Percentiles rank a stretch among this genome's conserved stretches.
phyloP scores from a whole-genome alignment of 495 filamentous ascomycete species.

The Niebla homalea region DNA sequence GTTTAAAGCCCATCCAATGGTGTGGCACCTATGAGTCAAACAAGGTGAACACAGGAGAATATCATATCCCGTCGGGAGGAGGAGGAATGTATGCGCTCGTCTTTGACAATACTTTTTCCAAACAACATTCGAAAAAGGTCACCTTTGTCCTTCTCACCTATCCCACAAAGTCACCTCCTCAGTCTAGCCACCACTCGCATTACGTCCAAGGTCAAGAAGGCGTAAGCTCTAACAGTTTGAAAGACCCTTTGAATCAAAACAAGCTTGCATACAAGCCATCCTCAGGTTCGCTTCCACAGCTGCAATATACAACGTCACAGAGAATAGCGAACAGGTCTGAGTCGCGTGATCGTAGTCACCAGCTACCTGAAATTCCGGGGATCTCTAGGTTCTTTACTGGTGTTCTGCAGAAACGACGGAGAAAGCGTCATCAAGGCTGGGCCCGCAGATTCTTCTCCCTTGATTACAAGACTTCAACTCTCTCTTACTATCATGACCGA shows the following conservation, averaged over 20 bases:
- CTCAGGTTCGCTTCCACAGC: slow-evolving; percentile 13
- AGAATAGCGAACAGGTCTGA: background rate
- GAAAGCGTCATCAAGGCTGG: slow-evolving; percentile 88
- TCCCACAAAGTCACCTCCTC: slow-evolving; percentile 69
- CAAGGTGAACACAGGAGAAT: slow-evolving; percentile 83
- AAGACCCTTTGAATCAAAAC: slow-evolving; percentile 4
- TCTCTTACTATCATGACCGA: slow-evolving; percentile 90
- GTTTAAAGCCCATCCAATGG: slow-evolving; percentile 79
- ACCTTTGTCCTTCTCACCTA: slow-evolving; percentile 92
- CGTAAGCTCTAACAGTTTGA: slow-evolving; percentile 6
- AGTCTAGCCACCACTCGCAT: slow-evolving; percentile 57
- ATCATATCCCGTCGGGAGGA: slow-evolving; percentile 56
- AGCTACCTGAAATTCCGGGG: background rate
- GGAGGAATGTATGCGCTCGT: slow-evolving; percentile 93
- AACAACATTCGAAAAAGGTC: slow-evolving; percentile 83
- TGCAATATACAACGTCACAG: background rate
- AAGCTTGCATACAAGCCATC: slow-evolving; percentile 5
- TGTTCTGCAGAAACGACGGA: slow-evolving; percentile 69
- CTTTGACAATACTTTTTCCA: slow-evolving; percentile 98
- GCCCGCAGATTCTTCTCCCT: slow-evolving; percentile 88
- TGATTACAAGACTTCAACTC: slow-evolving; percentile 77
- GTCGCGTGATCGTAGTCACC: background rate
- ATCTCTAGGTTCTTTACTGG: slow-evolving; percentile 57
- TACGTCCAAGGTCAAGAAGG: slow-evolving; percentile 18
- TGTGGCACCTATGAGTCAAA: slow-evolving; percentile 90